Evolutionary conservation across 371 early-diverging fungal genomes (phyloP).

Genomic region (Basidiobolus meristosporus): DNA sequence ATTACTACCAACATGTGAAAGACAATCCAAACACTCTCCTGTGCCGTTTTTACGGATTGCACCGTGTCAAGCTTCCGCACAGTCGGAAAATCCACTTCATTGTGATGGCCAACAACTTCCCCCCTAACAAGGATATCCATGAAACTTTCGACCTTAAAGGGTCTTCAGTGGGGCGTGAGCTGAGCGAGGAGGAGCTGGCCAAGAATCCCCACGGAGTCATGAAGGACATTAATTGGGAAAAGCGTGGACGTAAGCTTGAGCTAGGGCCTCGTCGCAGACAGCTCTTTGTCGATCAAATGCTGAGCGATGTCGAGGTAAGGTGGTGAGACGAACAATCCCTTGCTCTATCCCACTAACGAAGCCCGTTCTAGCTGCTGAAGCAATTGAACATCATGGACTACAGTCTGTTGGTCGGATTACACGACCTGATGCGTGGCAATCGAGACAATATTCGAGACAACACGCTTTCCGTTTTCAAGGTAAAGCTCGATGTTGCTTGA

Average conservation of each 20-base stretch:
- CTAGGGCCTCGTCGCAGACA: slow-evolving; percentile 64
- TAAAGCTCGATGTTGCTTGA: slow-evolving; percentile 6
- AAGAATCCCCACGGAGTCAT: slow-evolving; percentile 61
- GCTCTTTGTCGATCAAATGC: slow-evolving; percentile 60
- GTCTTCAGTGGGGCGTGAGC: slow-evolving; percentile 70
- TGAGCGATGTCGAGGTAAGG: slow-evolving; percentile 53
- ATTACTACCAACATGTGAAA: slow-evolving; percentile 76
- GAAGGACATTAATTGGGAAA: slow-evolving; percentile 92
- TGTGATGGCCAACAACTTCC: slow-evolving; percentile 95
- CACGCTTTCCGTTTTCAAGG: slow-evolving; percentile 61
- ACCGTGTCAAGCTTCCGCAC: slow-evolving; percentile 85
- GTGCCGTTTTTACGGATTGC: slow-evolving; percentile 84
- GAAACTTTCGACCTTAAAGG: slow-evolving; percentile 91
- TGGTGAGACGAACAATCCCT: no score
- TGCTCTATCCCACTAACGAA: neutral
- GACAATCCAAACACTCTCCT: slow-evolving; percentile 85
- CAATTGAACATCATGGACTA: slow-evolving; percentile 93
- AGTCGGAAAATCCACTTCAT: slow-evolving; percentile 90
- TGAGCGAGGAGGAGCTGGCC: slow-evolving; percentile 49
- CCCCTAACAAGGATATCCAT: slow-evolving; percentile 90
- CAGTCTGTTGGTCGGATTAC: slow-evolving; percentile 79
- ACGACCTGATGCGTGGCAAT: slow-evolving; percentile 68
- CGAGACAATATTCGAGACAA: slow-evolving; percentile 68
- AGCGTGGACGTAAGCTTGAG: slow-evolving; percentile 39
- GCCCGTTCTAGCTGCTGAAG: slow-evolving; percentile 6